phyloP scores from a whole-genome alignment of 768 basidiomycete species.

The Fistulinella prunicolor region DNA sequence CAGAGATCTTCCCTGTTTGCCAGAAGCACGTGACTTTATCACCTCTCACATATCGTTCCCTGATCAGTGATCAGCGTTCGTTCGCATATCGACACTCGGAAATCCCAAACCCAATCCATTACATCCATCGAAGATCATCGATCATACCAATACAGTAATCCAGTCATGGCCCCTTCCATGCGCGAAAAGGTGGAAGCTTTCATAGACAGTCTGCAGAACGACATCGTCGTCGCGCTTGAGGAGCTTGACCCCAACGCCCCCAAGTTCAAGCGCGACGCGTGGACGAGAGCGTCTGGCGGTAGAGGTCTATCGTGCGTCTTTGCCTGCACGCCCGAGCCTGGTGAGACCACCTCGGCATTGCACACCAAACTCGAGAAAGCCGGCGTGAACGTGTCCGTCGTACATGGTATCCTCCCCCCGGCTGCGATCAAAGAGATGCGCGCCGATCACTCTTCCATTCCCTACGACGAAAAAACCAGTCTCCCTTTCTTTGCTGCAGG shows the following conservation, averaged over 20 bases:
- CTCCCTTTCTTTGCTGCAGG: conserved; percentile 95
- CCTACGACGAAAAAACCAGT: conserved; percentile 54
- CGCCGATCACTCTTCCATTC: conserved; percentile 80
- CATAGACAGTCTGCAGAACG: conserved; percentile 70
- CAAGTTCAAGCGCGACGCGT: conserved; percentile 77
- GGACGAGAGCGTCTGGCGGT: conserved; percentile 67
- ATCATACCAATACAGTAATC: too few relatives aligned
- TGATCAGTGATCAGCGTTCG: too few relatives aligned
- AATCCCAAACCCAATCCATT: too few relatives aligned
- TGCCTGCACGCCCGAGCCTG: conserved; percentile 39
- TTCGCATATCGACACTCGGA: too few relatives aligned
- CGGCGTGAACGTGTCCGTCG: conserved; percentile 92
- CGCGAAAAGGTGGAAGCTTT: conserved; percentile 75
- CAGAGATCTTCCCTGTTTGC: conserved; percentile 1
- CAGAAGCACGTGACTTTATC: conserved; percentile 27
- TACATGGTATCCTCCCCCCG: conserved; percentile 85
- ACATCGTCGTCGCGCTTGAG: conserved; percentile 78
- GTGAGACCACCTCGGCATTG: conserved; percentile 32
- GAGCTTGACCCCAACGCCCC: conserved; percentile 68
- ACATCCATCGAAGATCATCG: too few relatives aligned
- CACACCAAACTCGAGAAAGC: conserved; percentile 84
- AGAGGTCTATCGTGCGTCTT: conserved; percentile 84
- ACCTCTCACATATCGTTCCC: too few relatives aligned
- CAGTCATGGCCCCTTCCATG: conserved; percentile 43
- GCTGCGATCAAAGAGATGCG: conserved; percentile 93